Evolutionary conservation across 768 basidiomycete species (phyloP).

Genomic region (Amanita rimosa): DNA sequence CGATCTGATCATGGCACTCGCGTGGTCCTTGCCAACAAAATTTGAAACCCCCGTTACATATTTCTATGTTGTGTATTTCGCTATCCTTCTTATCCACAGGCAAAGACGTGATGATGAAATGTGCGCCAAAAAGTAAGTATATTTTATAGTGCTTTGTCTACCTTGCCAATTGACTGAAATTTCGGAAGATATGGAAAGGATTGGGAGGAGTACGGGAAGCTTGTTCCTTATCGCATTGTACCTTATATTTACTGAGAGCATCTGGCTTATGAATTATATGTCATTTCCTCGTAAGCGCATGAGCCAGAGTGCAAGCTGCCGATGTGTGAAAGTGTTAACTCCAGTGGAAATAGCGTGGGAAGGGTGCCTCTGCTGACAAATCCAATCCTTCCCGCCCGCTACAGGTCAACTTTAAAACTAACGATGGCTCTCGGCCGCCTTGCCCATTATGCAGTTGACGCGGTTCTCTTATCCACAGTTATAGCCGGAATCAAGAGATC

Average conservation of each 20-base stretch:
- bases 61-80: constrained; percentile 88
- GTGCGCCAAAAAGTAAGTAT: constrained; percentile 73
- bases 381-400: no score
- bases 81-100: constrained; percentile 80
- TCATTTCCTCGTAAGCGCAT: not conserved
- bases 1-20: constrained; percentile 80
- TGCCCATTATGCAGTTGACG: constrained; percentile 77
- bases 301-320: no score
- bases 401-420: not conserved
- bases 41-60: constrained; percentile 91
- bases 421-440: constrained; percentile 59
- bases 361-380: no score
- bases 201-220: constrained; percentile 82
- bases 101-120: constrained; percentile 87
- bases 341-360: no score
- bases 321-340: no score
- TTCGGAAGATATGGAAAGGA: constrained; percentile 79
- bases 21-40: constrained; percentile 91
- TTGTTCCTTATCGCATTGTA: constrained; percentile 80
- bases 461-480: constrained; percentile 77
- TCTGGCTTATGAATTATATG: not conserved
- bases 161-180: not conserved
- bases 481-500: constrained; percentile 86
- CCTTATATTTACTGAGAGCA: constrained; percentile 61
- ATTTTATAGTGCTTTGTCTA: not conserved